Evolutionary conservation across 176 grass and related monocot species (phyloP), one percentile per base, ranked within the genome.

Genomic region (Oropetium thomaeum): DNA sequence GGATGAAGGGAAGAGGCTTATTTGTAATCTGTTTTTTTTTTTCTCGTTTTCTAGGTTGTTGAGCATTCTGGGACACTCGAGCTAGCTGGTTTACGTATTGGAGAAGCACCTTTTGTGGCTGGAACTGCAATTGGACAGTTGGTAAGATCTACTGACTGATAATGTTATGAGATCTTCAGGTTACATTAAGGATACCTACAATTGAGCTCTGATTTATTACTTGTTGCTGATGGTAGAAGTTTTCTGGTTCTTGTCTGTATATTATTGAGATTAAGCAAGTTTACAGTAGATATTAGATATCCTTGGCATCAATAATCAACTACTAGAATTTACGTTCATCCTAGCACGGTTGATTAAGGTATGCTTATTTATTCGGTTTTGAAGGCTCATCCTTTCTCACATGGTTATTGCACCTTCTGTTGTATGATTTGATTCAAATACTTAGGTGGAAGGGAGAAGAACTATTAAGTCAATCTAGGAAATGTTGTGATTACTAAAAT

Each of bases 61-160:
- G 95, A 92, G 76, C 89, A 94, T 72, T 92, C 89, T 82, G 86
- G 86, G 7, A 84, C 86, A 39, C 65, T 88, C 2, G 91, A 94
- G 57, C 65, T 91, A 47, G 2, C 82, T 65, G 79, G 71, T 72
- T 87, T 92, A 47, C 57, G 60, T 17, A 10, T 63, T 0, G 49
- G 68, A 78, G 79, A 85, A 73, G 54, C 34, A 41, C 84, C 88
- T 23, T 35, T 72, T 15, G 45, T 89, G 65, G 86, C 78, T 81
- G 72, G n/a, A 76, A 94, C 84, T 60, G 89, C 91, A 76, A 13
- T 92, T 65, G 86, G 57, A n/a, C 67, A 84, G 67, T 32, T 96
- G 83, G 92, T 96, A 81, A 86, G 65, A 4, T 81, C 49, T 71
- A 26, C 60, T 28, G 4, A 38, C 44, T n/a, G n/a, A n/a, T n/a